A percentile compares a stretch with the other conserved stretches of the same genome.
phyloP scores from a whole-genome alignment of 2,329 filamentous ascomycete genomes.

The Pseudocercospora pini-densiflorae region DNA sequence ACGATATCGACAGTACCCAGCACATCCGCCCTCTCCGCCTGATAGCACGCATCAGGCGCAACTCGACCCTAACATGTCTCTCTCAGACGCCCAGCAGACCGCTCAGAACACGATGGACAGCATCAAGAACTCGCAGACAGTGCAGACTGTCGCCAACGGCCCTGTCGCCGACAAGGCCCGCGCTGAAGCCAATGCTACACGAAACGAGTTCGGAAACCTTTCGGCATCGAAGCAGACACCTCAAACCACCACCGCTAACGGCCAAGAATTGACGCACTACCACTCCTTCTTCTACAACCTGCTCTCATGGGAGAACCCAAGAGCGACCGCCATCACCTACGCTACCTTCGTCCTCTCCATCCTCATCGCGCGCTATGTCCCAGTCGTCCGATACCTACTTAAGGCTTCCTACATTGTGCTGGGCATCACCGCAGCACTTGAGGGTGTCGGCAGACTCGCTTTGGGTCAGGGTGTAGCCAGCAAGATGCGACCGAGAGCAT shows the following conservation, averaged over 20 bases:
- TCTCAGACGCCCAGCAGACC: constrained; percentile 53
- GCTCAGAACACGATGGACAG: constrained; percentile 53
- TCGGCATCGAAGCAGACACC: constrained; percentile 59
- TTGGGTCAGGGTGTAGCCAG: constrained; percentile 64
- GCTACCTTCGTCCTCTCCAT: constrained; percentile 61
- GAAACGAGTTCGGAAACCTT: constrained; percentile 62
- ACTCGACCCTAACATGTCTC: constrained; percentile 25
- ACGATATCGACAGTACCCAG: constrained; percentile 22
- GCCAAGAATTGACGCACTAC: constrained; percentile 68
- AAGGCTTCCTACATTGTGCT: constrained; percentile 64
- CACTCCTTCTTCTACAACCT: constrained; percentile 70
- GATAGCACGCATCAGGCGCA: constrained; percentile 11
- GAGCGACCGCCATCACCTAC: constrained; percentile 66
- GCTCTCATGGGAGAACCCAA: constrained; percentile 69
- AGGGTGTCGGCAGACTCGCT: constrained; percentile 60
- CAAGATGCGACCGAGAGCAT: constrained; percentile 65
- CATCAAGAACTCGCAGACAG: constrained; percentile 54
- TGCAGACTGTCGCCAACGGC: constrained; percentile 55
- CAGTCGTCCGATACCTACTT: constrained; percentile 65
- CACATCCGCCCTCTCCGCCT: constrained; percentile 19
- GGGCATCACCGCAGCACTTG: constrained; percentile 62
- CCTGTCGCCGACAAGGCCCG: constrained; percentile 63
- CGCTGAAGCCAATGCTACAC: constrained; percentile 60
- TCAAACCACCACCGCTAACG: constrained; percentile 60
- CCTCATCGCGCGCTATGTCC: constrained; percentile 66